A percentile compares a stretch with the other conserved stretches of the same genome.
phyloP scores from a whole-genome alignment of 2,329 filamentous ascomycete species.

The Mariannaea elegans region DNA sequence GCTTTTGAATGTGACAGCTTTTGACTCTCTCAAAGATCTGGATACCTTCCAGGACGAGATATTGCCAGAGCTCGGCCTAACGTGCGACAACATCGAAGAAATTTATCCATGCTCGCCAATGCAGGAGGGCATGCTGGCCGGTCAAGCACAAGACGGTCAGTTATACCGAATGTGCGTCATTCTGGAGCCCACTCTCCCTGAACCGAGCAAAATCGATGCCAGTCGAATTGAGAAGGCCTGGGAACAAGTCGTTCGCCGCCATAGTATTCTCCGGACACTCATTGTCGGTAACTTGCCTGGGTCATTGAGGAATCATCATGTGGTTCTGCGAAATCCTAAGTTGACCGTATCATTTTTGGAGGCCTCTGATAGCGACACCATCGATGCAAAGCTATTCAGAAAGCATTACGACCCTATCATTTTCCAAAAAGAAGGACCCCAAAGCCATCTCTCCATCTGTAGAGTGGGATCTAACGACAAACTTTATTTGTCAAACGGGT shows the following conservation, averaged over 20 bases:
- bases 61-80: not conserved
- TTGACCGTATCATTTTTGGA: no score
- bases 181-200: not conserved
- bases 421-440: not conserved
- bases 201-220: not conserved
- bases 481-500: not conserved
- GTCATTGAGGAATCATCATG: no score
- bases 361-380: no score
- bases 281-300: no score
- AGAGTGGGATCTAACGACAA: not conserved
- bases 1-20: no score
- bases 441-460: not conserved
- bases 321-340: no score
- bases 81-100: not conserved
- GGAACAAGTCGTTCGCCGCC: no score
- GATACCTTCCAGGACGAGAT: not conserved
- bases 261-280: no score
- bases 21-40: constrained; percentile 10
- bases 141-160: not conserved
- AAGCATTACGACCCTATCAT: not conserved
- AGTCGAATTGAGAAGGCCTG: not conserved
- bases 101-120: not conserved
- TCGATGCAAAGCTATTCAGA: not conserved
- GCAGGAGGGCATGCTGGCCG: not conserved
- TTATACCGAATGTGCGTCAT: not conserved